Conservation (phyloP, 495 filamentous ascomycete species). For the Podospora tetraspora region DNA sequence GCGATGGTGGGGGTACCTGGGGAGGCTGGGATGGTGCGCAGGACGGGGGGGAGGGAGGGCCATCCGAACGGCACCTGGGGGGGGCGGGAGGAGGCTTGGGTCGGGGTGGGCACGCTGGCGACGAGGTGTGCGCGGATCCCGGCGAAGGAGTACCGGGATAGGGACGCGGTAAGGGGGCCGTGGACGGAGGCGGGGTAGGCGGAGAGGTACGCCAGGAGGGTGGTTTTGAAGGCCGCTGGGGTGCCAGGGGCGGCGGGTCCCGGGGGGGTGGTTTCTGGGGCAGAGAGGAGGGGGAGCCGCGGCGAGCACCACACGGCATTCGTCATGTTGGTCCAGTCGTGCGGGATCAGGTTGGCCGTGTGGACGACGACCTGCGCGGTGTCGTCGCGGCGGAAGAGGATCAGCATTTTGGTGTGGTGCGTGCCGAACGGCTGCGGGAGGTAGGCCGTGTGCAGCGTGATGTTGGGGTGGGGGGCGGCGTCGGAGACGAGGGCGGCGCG, state of each 20-base stretch:
- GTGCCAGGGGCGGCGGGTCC: constrained; percentile 58
- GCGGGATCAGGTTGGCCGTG: constrained; percentile 81
- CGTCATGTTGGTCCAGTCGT: constrained; percentile 84
- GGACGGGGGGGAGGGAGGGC: background rate
- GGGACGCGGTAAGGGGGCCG: constrained; percentile 46
- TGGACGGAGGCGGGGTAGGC: constrained; percentile 55
- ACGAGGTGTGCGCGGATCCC: constrained; percentile 66
- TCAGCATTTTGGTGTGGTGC: constrained; percentile 76
- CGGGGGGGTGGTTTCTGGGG: background rate
- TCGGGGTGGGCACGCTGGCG: constrained; percentile 57
- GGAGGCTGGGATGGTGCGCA: background rate
- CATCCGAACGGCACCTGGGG: background rate
- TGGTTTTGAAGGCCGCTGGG: constrained; percentile 59
- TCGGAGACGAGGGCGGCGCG: constrained; percentile 54
- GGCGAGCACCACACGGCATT: constrained; percentile 83
- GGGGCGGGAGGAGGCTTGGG: too few species aligned
- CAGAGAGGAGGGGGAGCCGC: constrained; percentile 49
- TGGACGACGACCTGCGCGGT: constrained; percentile 77
- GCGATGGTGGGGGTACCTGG: constrained; percentile 42
- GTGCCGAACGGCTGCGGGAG: constrained; percentile 87
- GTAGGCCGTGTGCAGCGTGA: constrained; percentile 66
- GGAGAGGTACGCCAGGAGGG: constrained; percentile 66
- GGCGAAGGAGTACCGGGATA: constrained; percentile 65
- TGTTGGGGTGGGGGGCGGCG: constrained; percentile 58
- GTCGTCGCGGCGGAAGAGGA: constrained; percentile 71